Percentiles rank a stretch among this genome's conserved stretches.
phyloP scores from a whole-genome alignment of 306 rosid genomes.

The Cucumis sativus region DNA sequence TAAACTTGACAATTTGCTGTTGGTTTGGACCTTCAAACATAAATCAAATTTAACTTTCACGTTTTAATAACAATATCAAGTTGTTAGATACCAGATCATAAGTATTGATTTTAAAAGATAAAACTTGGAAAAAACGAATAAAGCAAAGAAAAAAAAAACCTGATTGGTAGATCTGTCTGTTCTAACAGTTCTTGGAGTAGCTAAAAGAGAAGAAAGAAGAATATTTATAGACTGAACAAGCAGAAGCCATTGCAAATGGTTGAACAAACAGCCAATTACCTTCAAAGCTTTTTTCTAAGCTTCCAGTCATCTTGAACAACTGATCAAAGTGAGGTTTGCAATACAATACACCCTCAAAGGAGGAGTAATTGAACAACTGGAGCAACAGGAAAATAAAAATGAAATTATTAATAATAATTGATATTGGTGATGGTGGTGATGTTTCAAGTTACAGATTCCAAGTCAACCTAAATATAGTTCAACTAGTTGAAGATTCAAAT shows the following conservation, averaged over 20 bases:
- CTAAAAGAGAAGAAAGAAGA: constrained; percentile 23
- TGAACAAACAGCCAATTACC: constrained; percentile 24
- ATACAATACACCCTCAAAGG: constrained; percentile 78
- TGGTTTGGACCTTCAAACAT: constrained; percentile 43
- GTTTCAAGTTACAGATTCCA: background rate
- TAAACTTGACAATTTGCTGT: constrained; percentile 55
- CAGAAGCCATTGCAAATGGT: background rate
- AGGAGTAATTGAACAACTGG: constrained; percentile 80
- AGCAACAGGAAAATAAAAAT: background rate
- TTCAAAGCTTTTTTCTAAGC: constrained; percentile 94
- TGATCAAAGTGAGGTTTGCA: constrained; percentile 97
- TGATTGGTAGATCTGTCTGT: constrained; percentile 50
- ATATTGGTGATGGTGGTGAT: background rate
- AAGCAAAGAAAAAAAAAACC: constrained; percentile 22
- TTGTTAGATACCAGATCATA: background rate
- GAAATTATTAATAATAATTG: too few species aligned
- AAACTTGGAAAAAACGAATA: background rate
- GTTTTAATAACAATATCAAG: background rate
- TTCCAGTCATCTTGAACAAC: constrained; percentile 84
- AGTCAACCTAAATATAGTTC: background rate
- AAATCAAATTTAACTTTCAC: background rate
- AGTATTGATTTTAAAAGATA: background rate
- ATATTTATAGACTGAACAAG: background rate
- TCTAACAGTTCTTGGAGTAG: constrained; percentile 53
- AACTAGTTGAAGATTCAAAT: background rate